Evolutionary conservation across 805 yeast genomes (phyloP).

Genomic region (Wickerhamiella spandovensis): DNA sequence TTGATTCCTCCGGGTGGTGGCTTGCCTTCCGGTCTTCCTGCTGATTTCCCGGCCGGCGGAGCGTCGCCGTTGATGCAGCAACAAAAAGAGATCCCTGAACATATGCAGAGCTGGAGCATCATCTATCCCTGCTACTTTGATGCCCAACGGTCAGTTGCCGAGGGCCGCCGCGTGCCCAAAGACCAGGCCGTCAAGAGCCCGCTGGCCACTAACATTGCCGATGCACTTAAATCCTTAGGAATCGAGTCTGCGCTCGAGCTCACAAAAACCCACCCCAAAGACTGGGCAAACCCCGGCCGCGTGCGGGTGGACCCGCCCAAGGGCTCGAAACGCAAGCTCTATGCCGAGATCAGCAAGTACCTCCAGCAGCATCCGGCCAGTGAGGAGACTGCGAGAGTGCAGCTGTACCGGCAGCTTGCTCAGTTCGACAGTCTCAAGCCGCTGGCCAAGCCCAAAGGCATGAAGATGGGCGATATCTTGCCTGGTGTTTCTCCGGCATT

Average conservation of each 20-base stretch:
- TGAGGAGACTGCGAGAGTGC: slow-evolving; percentile 35
- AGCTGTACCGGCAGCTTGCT: slow-evolving; percentile 15
- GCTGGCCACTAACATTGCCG: slow-evolving; percentile 66
- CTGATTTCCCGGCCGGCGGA: neutral
- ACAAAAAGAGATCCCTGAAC: slow-evolving; percentile 42
- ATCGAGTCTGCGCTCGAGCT: slow-evolving; percentile 31
- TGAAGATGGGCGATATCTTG: slow-evolving; percentile 71
- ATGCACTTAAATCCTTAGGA: slow-evolving; percentile 40
- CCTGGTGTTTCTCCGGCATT: slow-evolving; percentile 77
- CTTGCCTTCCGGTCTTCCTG: neutral
- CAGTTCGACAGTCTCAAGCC: slow-evolving; percentile 27
- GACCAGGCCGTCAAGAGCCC: slow-evolving; percentile 76
- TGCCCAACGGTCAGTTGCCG: slow-evolving; percentile 50
- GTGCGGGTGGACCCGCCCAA: slow-evolving; percentile 53
- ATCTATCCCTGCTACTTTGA: slow-evolving; percentile 92
- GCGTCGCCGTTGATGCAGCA: neutral
- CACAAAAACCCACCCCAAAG: slow-evolving; percentile 87
- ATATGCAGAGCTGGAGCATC: slow-evolving; percentile 53
- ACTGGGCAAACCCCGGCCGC: slow-evolving; percentile 95
- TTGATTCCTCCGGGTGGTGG: neutral
- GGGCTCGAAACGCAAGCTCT: slow-evolving; percentile 47
- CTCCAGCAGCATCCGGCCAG: slow-evolving; percentile 59
- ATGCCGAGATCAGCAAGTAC: slow-evolving; percentile 46
- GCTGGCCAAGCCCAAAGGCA: slow-evolving; percentile 71
- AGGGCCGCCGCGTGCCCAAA: slow-evolving; percentile 71